Conservation (phyloP, 192 early-diverging fungal species). For the Gigaspora rosea region DNA sequence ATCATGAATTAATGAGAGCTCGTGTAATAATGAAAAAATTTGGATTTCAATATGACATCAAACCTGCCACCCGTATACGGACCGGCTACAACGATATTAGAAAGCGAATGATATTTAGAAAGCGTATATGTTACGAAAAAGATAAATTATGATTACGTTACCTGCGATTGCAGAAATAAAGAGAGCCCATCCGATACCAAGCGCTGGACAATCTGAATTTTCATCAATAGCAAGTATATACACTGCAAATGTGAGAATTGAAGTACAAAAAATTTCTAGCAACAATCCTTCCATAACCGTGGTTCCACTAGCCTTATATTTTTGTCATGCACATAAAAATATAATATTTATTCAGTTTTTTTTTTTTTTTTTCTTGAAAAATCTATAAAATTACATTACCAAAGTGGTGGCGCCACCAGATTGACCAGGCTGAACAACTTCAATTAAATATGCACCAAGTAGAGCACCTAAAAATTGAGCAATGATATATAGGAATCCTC, state of each 20-base stretch:
- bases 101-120: neutral
- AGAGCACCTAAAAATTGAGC: neutral
- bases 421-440: neutral
- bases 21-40: neutral
- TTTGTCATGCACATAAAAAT: neutral
- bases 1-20: neutral
- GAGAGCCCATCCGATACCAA: constrained; percentile 7
- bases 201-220: neutral
- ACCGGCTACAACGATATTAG: neutral
- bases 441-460: neutral
- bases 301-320: neutral
- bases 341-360: neutral
- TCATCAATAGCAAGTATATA: neutral
- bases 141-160: neutral
- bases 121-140: neutral
- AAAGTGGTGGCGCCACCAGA: neutral
- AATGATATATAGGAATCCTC: neutral
- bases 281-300: neutral
- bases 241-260: neutral
- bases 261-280: constrained; percentile 1
- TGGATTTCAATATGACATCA: neutral
- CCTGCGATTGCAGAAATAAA: constrained; percentile 14
- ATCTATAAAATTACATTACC: neutral
- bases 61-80: constrained; percentile 16
- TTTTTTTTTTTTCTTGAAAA: neutral